Conservation (phyloP, 192 early-diverging fungal genomes). For the Helicostylum pulchrum region DNA sequence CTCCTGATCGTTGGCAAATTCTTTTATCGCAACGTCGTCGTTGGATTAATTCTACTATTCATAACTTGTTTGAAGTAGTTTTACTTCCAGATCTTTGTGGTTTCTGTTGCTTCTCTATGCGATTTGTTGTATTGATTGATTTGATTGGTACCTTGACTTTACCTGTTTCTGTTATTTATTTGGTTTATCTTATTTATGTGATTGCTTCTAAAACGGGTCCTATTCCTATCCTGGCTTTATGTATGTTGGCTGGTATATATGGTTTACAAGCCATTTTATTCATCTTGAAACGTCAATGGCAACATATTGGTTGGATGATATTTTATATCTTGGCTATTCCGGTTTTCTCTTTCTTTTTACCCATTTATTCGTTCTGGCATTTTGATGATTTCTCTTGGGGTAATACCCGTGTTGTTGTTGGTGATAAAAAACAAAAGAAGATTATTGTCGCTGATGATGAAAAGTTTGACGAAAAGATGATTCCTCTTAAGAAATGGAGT, state of each 20-base stretch:
- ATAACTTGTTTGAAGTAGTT: constrained; percentile 95
- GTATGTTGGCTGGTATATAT: constrained; percentile 85
- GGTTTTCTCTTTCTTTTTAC: constrained; percentile 89
- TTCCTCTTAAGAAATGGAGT: constrained; percentile 85
- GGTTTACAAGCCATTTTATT: constrained; percentile 89
- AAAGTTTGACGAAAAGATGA: constrained; percentile 81
- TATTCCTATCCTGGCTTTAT: constrained; percentile 77
- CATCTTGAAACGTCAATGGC: constrained; percentile 65
- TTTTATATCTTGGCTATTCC: constrained; percentile 90
- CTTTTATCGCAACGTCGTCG: constrained; percentile 97
- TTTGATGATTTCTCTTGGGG: constrained; percentile 99
- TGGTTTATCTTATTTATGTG: constrained; percentile 79
- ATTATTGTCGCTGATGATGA: constrained; percentile 68
- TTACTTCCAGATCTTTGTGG: constrained; percentile 94
- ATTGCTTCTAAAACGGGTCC: constrained; percentile 52
- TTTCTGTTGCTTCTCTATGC: constrained; percentile 96
- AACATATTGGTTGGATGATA: constrained; percentile 78
- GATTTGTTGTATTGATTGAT: constrained; percentile 94
- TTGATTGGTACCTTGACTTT: constrained; percentile 88
- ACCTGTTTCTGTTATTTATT: constrained; percentile 87
- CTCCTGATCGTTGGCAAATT: constrained; percentile 90
- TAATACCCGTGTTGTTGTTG: constrained; percentile 84
- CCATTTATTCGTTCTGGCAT: constrained; percentile 97
- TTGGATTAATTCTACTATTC: constrained; percentile 98
- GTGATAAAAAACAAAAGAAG: constrained; percentile 64